Evolutionary conservation across 1,139 yeast species (phyloP).

Genomic region (Hyphopichia buzzinii): DNA sequence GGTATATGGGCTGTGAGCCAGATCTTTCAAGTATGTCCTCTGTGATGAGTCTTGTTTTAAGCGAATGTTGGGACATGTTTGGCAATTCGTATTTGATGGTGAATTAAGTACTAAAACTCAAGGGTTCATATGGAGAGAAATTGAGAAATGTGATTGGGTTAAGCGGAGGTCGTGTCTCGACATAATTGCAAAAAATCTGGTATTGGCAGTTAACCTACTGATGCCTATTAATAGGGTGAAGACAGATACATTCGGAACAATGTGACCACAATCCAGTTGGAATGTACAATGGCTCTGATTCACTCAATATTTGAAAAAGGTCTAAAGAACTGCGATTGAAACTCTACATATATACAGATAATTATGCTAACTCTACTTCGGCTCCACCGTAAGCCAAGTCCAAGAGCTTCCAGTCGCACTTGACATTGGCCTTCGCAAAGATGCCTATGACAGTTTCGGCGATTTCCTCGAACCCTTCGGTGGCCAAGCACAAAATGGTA

Average conservation of each 20-base stretch:
- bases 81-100: background rate
- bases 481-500: constrained; percentile 90
- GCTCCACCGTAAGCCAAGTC: constrained; percentile 92
- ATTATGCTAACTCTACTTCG: constrained; percentile 22
- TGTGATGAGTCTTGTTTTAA: constrained; percentile 25
- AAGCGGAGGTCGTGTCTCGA: too few relatives aligned
- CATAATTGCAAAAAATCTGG: too few relatives aligned
- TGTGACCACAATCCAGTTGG: too few relatives aligned
- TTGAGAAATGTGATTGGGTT: background rate
- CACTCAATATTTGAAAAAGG: too few relatives aligned
- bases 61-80: background rate
- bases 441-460: constrained; percentile 71
- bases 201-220: too few relatives aligned
- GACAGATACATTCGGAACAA: too few relatives aligned
- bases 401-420: constrained; percentile 78
- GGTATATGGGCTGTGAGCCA: constrained; percentile 40
- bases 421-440: constrained; percentile 64
- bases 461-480: constrained; percentile 80
- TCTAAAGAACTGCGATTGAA: too few relatives aligned
- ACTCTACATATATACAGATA: background rate
- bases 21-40: constrained; percentile 34
- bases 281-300: too few relatives aligned
- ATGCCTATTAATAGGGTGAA: too few relatives aligned
- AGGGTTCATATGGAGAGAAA: background rate
- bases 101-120: background rate